phyloP scores from a whole-genome alignment of 108 stramenopile genomes.

The Skeletonema tropicum region DNA sequence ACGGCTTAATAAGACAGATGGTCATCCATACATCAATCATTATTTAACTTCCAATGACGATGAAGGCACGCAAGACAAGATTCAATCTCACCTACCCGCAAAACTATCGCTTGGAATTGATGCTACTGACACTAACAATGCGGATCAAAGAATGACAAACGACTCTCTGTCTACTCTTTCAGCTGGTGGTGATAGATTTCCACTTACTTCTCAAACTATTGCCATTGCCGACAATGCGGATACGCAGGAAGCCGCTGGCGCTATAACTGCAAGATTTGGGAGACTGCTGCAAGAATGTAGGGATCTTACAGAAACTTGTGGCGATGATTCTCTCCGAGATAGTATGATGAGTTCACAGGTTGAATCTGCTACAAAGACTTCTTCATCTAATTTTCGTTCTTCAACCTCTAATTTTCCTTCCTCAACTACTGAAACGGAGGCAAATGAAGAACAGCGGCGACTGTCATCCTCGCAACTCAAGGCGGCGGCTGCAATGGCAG shows the following conservation, averaged over 20 bases:
- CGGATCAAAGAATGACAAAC: background rate
- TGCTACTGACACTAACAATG: background rate
- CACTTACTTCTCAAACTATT: constrained; percentile 1
- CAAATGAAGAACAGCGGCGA: background rate
- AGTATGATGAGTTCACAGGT: background rate
- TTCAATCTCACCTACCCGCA: background rate
- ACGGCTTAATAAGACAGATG: background rate
- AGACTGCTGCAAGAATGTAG: constrained; percentile 46
- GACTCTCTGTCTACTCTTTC: background rate
- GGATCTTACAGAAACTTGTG: constrained; percentile 35
- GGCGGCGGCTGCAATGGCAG: background rate
- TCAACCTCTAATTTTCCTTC: background rate
- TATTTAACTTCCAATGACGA: background rate
- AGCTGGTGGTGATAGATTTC: background rate
- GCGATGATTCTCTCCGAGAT: constrained; percentile 3
- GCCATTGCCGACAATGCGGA: constrained; percentile 9
- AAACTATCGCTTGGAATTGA: background rate
- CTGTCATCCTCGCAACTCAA: background rate
- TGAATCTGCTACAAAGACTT: background rate
- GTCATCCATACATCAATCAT: background rate
- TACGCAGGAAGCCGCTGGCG: constrained; percentile 4
- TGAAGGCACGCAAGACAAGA: background rate
- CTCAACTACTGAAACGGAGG: background rate
- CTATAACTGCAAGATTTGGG: constrained; percentile 36
- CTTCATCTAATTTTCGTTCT: background rate